These are phyloP conservation scores for Lactarius psammicola DNA, from an alignment of 768 basidiomycete species.

Conservation along the genomic window DNA sequence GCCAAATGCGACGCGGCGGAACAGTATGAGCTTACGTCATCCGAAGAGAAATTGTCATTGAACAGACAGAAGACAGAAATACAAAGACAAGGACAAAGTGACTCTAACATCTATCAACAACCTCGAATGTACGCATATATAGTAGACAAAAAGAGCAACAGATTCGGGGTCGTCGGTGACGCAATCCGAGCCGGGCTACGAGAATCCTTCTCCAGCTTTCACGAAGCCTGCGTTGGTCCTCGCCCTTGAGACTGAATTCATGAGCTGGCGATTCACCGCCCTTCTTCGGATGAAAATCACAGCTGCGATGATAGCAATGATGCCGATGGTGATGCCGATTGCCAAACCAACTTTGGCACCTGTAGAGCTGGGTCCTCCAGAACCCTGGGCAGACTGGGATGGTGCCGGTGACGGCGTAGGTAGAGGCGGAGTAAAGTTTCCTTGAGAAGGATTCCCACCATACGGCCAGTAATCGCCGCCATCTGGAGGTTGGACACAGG, in stretches of 20 bases:
- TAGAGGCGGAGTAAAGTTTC: conserved; percentile 32
- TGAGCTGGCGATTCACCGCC: conserved; percentile 35
- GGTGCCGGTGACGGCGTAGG: conserved; percentile 25
- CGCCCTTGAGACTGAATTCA: background rate
- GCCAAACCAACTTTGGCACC: conserved; percentile 48
- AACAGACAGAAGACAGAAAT: background rate
- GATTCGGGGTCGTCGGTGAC: background rate
- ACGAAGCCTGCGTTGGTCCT: background rate
- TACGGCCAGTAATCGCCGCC: conserved; percentile 75
- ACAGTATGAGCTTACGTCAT: conserved; percentile 16
- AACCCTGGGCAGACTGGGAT: conserved; percentile 11
- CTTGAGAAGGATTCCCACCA: conserved; percentile 46
- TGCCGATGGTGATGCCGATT: conserved; percentile 49
- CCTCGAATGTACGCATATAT: background rate
- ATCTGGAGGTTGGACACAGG: conserved; percentile 64
- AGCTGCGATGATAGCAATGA: conserved; percentile 41
- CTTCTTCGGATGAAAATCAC: conserved; percentile 52
- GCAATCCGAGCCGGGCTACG: background rate
- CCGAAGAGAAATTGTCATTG: background rate
- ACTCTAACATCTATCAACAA: background rate
- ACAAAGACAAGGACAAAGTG: background rate
- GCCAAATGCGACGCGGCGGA: background rate
- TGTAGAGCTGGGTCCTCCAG: conserved; percentile 31
- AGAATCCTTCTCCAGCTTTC: conserved; percentile 1
- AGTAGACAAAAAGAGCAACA: background rate